A percentile compares a stretch with the other conserved stretches of the same genome.
These are phyloP conservation scores for Paramecium octaurelia DNA, from an alignment of 73 alveolate genomes.

Conservation along the genomic window DNA sequence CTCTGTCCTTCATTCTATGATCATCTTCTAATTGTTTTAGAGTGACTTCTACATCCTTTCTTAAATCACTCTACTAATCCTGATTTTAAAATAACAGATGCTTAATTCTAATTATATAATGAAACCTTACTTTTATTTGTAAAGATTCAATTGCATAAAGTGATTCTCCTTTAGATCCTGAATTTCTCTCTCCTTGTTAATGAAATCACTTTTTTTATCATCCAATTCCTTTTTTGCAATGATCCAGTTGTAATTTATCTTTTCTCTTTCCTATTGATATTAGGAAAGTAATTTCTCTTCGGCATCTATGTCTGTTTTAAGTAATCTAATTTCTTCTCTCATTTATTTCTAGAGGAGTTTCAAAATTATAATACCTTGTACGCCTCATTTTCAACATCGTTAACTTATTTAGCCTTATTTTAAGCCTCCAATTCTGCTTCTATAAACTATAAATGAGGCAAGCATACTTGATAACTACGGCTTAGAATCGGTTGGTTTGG, in stretches of 20 bases:
- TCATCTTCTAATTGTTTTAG: slow-evolving; percentile 95
- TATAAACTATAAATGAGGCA: not conserved
- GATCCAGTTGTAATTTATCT: slow-evolving; percentile 97
- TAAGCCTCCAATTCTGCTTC: slow-evolving; percentile 82
- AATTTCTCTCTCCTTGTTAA: slow-evolving; percentile 94
- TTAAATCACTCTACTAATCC: slow-evolving; percentile 92
- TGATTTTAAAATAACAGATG: slow-evolving; percentile 91
- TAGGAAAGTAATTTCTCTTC: slow-evolving; percentile 93
- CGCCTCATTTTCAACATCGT: slow-evolving; percentile 86
- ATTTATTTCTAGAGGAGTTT: slow-evolving; percentile 60
- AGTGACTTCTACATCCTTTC: slow-evolving; percentile 93
- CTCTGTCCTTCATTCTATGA: slow-evolving; percentile 94
- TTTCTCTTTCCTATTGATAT: slow-evolving; percentile 93
- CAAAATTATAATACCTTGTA: slow-evolving; percentile 59
- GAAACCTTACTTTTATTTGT: slow-evolving; percentile 73
- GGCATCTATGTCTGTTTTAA: slow-evolving; percentile 79
- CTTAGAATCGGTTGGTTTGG: not conserved
- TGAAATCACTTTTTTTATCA: slow-evolving; percentile 92
- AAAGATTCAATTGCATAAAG: slow-evolving; percentile 91
- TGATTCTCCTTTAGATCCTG: slow-evolving; percentile 94
- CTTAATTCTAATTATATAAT: slow-evolving; percentile 72
- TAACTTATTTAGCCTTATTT: slow-evolving; percentile 76
- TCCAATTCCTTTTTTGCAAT: slow-evolving; percentile 94
- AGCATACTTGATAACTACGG: not conserved
- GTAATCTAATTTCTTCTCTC: slow-evolving; percentile 82